Evolutionary conservation across 306 rosid genomes (phyloP), one percentile per base, ranked within the genome.

Genomic region (Corylus americana): DNA sequence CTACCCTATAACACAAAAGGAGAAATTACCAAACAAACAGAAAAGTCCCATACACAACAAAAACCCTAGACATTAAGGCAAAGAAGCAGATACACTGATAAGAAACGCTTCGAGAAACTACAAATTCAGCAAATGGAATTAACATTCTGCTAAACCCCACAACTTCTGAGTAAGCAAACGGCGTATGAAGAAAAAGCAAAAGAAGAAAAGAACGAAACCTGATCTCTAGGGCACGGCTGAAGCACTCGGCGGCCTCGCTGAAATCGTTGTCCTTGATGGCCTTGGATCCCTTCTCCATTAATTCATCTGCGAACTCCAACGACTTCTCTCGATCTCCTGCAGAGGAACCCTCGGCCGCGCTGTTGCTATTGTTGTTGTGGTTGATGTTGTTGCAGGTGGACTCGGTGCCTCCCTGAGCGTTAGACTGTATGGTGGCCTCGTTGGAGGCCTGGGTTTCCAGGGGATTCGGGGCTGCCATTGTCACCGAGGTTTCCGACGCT

Each of bases 181-280:
- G 63, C 4, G 53, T 49, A 49, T 49, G 13, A 54, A 17, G 18
- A 11, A 73, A 54, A 2, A 2, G 54, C 8, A 73, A 16, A 16
- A 17, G 17, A 73, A 4, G 8, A 17, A 29, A 50, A 47, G 71
- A 74, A 39, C 80, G 81, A 77, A 89, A 95, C 99, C 97, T 93
- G 85, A 92, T 95, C 83, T 95, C 99, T 1, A 95, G 92, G 81
- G 94, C 92, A 76, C 97, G 98, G 90, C 98, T 95, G 76, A 85
- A 95, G 88, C 84, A 93, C 37, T 95, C 98, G 63, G 90, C 85
- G 55, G 97, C 98, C 80, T 93, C 97, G 42, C 11, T 76, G 78
- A 71, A 90, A 90, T 95, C 98, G 44, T 70, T 58, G 18, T 86
- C 91, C 55, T 90, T 93, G 79, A 93, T 84, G 48, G 99, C 97